Evolutionary conservation across 805 yeast species (phyloP).

Genomic region (Yamadazyma paraphyllophila): DNA sequence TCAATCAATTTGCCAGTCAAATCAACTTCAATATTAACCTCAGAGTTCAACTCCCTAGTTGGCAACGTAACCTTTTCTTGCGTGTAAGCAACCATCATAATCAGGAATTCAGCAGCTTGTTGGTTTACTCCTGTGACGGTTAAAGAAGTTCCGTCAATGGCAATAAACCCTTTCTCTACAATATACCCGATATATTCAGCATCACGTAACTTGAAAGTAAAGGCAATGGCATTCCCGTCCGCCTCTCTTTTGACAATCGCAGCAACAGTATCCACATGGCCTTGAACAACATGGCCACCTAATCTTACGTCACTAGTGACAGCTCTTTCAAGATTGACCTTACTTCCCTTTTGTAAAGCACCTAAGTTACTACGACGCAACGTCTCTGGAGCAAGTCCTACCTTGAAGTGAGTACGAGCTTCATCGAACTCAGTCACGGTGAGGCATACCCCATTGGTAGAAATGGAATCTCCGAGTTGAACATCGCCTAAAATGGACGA

Average conservation of each 20-base stretch:
- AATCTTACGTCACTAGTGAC: constrained; percentile 78
- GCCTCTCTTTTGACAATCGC: constrained; percentile 47
- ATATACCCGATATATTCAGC: constrained; percentile 62
- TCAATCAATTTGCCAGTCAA: constrained; percentile 89
- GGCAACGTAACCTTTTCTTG: constrained; percentile 80
- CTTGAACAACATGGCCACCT: constrained; percentile 98
- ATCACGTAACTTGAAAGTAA: constrained; percentile 72
- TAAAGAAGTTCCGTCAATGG: constrained; percentile 89
- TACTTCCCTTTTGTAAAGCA: constrained; percentile 50
- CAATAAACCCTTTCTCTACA: constrained; percentile 93
- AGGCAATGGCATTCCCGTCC: constrained; percentile 77
- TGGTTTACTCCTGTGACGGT: constrained; percentile 82
- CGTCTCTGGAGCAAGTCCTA: constrained; percentile 93
- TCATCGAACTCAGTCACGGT: constrained; percentile 81
- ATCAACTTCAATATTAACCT: constrained; percentile 92
- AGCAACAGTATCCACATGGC: constrained; percentile 93
- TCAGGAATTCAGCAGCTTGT: constrained; percentile 55
- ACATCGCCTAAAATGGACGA: constrained; percentile 67
- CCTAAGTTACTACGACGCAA: constrained; percentile 78
- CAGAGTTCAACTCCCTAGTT: constrained; percentile 55
- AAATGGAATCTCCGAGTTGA: constrained; percentile 90
- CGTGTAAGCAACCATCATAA: constrained; percentile 90
- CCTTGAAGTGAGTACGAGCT: constrained; percentile 59
- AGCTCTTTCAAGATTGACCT: constrained; percentile 90
- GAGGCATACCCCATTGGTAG: constrained; percentile 85